Conservation (phyloP, 2,329 filamentous ascomycete genomes). For the Talaromyces pinophilus region DNA sequence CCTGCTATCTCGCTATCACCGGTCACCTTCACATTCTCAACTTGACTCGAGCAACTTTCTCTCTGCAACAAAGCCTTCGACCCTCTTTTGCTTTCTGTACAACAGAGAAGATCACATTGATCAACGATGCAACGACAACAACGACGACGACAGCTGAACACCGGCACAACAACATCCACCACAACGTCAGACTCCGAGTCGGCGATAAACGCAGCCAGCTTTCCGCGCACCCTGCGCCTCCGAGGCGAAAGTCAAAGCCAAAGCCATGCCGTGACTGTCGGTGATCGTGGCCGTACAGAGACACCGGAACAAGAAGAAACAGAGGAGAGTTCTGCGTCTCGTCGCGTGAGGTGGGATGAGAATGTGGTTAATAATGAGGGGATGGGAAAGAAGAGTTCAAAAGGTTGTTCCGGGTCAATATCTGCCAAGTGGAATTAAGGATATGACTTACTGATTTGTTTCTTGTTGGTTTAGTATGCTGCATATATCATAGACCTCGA, state of each 20-base stretch:
- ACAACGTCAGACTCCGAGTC: constrained; percentile 26
- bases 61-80: background rate
- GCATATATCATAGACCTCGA: constrained; percentile 90
- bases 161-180: constrained; percentile 5
- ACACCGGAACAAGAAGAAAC: constrained; percentile 26
- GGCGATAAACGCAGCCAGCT: constrained; percentile 20
- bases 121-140: constrained; percentile 12
- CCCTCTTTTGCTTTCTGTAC: background rate
- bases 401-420: constrained; percentile 61
- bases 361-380: constrained; percentile 95
- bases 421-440: background rate
- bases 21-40: background rate
- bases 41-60: background rate
- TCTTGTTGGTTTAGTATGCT: constrained; percentile 70
- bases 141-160: constrained; percentile 3
- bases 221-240: constrained; percentile 24
- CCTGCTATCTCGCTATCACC: background rate
- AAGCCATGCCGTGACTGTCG: background rate
- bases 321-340: constrained; percentile 36
- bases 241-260: constrained; percentile 15
- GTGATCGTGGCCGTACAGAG: constrained; percentile 28
- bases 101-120: background rate
- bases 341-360: constrained; percentile 86
- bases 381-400: constrained; percentile 88
- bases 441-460: background rate